Base-by-base conservation (phyloP, 2,329 filamentous ascomycete species). In the Verticillium klebahnii region DNA sequence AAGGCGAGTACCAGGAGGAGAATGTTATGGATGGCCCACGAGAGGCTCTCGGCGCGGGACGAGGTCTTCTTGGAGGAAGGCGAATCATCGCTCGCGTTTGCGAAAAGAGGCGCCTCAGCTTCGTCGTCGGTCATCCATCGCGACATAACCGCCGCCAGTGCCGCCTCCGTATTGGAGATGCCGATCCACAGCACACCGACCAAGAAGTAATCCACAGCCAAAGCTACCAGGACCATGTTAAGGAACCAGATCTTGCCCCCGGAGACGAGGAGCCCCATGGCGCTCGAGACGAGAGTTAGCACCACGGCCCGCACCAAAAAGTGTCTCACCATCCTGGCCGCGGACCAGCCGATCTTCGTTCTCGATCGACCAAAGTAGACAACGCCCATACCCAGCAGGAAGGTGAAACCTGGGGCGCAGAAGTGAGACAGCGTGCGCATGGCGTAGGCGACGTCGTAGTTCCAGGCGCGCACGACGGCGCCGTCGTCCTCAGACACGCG, bases 151-250 rank as follows among this genome's bases (percentile, higher is more conserved):
- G 61, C 58, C 0, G 75, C 69, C 0, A 80, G 64, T 14, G 66
- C 58, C 2, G 66, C 68, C 66, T 81, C 79, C 0, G 74, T 74
- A 29, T 63, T 66, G 19, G 70, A 62, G 3, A 80, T 62, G 5
- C 60, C 67, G 3, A 81, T 65, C 76, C 78, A 81, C 23, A 80
- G 59, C 50, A 77, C 34, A 0, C 79, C 79, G 0, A 73, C 75
- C 5, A 81, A 61, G n/a, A 81, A 65, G 54, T 81, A 81, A 63
- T 81, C 76, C 2, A 80, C 72, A 0, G 75, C 79, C 56, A 81
- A 67, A 0, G 78, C 71, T n/a, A 80, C 78, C 57, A 81, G 62
- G 3, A 81, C 72, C 31, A 74, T 69, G 64, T 80, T 81, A 61
- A 79, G 60, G 34, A 81, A 74, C 77, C 77, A 80, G 0, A 76